A percentile compares a stretch with the other conserved stretches of the same genome.
Conservation (phyloP, 768 basidiomycete species). For the Russula abietina region DNA sequence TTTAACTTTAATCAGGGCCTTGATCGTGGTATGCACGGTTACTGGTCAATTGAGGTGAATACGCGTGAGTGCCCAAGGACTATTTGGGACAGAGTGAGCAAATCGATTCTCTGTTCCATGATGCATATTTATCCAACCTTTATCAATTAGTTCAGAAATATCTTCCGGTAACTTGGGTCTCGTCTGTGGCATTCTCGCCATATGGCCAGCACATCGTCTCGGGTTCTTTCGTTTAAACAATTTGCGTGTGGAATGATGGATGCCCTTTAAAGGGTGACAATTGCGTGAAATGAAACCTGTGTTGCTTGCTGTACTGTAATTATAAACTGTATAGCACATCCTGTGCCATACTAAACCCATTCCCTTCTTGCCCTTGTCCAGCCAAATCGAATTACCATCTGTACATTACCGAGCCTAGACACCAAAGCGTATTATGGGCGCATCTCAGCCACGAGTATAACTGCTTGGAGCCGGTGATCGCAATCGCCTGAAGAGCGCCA, state of each 20-base stretch:
- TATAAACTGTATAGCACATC: not conserved
- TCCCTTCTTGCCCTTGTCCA: not conserved
- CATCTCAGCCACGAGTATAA: conserved; percentile 25
- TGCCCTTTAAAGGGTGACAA: not conserved
- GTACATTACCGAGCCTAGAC: not conserved
- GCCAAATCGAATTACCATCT: not conserved
- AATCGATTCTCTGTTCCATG: not conserved
- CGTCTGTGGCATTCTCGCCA: too few species aligned
- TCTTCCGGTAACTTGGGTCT: conserved; percentile 1
- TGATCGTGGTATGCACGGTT: conserved; percentile 13
- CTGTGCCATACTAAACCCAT: not conserved
- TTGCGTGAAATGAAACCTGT: not conserved
- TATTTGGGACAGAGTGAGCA: conserved; percentile 19
- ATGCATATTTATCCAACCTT: not conserved
- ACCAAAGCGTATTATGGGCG: not conserved
- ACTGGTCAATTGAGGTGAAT: conserved; percentile 17
- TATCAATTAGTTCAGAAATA: conserved; percentile 6
- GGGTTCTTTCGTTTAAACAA: too few species aligned
- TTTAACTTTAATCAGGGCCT: conserved; percentile 13
- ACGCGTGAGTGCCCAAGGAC: conserved; percentile 16
- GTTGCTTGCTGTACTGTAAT: too few species aligned
- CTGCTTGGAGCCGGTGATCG: conserved; percentile 44
- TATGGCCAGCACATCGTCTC: too few species aligned
- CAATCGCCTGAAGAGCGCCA: conserved; percentile 59
- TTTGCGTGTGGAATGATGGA: too few species aligned